phyloP scores from a whole-genome alignment of 192 early-diverging fungal species.

The Gonapodya sp. region DNA sequence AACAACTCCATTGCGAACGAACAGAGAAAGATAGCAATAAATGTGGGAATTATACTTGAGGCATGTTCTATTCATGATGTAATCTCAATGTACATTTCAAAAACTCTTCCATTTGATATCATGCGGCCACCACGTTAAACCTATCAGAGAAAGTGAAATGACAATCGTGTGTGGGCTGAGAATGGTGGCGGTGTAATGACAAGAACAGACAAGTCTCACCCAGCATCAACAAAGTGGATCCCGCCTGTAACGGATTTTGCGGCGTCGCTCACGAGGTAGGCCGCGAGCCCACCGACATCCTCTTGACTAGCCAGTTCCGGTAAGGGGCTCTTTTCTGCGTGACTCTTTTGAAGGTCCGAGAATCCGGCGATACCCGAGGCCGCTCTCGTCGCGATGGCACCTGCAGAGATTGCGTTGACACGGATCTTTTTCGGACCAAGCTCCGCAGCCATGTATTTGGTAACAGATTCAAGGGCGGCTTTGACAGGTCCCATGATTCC shows the following conservation, averaged over 20 bases:
- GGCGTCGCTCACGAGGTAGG: neutral
- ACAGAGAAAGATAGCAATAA: too few relatives aligned
- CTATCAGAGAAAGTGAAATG: too few relatives aligned
- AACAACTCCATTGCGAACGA: too few relatives aligned
- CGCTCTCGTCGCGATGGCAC: conserved; percentile 4
- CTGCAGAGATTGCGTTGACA: conserved; percentile 8
- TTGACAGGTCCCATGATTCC: conserved; percentile 2
- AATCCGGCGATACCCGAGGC: neutral
- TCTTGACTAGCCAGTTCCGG: neutral
- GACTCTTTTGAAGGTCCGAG: neutral
- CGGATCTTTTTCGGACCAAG: neutral
- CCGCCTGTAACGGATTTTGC: conserved; percentile 2
- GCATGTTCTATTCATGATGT: too few relatives aligned
- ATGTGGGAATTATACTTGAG: too few relatives aligned
- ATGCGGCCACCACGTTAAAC: neutral
- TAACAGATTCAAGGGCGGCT: neutral
- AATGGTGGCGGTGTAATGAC: too few relatives aligned
- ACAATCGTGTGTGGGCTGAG: too few relatives aligned
- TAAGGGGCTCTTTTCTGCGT: neutral
- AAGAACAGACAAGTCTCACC: too few relatives aligned
- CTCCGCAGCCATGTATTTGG: conserved; percentile 2
- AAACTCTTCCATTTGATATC: too few relatives aligned
- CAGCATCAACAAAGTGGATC: conserved; percentile 6
- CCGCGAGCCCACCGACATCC: neutral
- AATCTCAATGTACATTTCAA: too few relatives aligned